Evolutionary conservation across 306 rosid genomes (phyloP), one percentile per base, ranked within the genome.

Genomic region (Pueraria montana): DNA sequence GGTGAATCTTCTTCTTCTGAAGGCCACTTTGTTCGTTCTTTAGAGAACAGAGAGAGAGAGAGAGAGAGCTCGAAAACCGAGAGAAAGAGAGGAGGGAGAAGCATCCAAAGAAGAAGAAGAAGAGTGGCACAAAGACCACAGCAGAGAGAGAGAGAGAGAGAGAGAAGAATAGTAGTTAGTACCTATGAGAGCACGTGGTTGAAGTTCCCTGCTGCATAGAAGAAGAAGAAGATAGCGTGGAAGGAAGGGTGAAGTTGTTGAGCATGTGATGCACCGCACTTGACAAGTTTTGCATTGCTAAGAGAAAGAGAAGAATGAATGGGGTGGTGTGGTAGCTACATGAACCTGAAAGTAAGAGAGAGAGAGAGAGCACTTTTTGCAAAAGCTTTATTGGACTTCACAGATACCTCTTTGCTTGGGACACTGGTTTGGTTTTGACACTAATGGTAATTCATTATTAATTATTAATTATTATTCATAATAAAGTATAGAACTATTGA

Each of bases 91-190:
- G n/a, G n/a, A n/a, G n/a, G n/a, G n/a, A 74, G 87, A 83, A 91
- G 93, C 74, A 88, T 84, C 89, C 91, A 87, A 89, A 77, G 92
- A 70, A 70, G 48, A 89, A 77, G 92, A 70, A 70, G 48, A 59
- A 65, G 24, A 34, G 13, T 6, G 43, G 42, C 42, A 63, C 42
- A 30, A 30, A 63, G 21, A 63, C 64, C 64, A 58, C 7, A 0
- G 66, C 8, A 65, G 4, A 70, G 40, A 42, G 50, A 36, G 72
- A n/a, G n/a, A 65, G 4, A 70, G 40, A 65, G 4, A 70, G 40
- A 68, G 20, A 1, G 50, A 20, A 10, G 10, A 21, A 38, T 20
- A 0, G 32, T 4, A 42, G 32, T 11, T 11, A 56, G 30, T 20
- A 40, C 30, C 21, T 42, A 50, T 52, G 70, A 82, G 85, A 64